These are phyloP conservation scores for Musa balbisiana DNA, from an alignment of 202 grass and related monocot genomes.

Conservation along the genomic window DNA sequence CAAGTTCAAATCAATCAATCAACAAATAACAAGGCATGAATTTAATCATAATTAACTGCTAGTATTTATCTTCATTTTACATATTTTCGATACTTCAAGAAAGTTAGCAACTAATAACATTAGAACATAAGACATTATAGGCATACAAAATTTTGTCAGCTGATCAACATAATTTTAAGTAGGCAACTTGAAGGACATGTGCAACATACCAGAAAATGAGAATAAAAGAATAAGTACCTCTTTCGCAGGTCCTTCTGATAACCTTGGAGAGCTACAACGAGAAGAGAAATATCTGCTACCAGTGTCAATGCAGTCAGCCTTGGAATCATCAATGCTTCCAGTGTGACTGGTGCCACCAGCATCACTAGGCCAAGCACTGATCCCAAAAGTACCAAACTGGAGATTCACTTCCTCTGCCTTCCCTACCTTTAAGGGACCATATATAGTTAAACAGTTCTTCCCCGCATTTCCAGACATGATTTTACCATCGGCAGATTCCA, in stretches of 20 bases:
- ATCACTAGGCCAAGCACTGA: conserved; percentile 15
- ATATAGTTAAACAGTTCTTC: not conserved
- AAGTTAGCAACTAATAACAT: no score
- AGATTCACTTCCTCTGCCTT: conserved; percentile 12
- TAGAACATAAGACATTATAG: no score
- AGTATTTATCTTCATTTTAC: no score
- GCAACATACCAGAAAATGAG: not conserved
- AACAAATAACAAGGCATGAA: no score
- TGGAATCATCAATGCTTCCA: not conserved
- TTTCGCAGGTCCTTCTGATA: conserved; percentile 14
- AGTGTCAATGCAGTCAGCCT: not conserved
- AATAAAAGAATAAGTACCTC: not conserved
- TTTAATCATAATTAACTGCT: no score
- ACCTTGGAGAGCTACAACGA: conserved; percentile 2
- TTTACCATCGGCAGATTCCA: not conserved
- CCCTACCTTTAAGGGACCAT: conserved; percentile 1
- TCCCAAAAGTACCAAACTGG: conserved; percentile 15
- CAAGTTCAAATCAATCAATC: no score
- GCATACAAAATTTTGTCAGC: no score
- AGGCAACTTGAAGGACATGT: no score
- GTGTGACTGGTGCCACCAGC: not conserved
- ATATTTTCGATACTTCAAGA: no score
- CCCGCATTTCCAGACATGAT: not conserved
- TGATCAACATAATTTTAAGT: no score
- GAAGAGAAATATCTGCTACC: not conserved